Base-by-base conservation (phyloP, 257 asterid species). In the Sherardia arvensis region DNA sequence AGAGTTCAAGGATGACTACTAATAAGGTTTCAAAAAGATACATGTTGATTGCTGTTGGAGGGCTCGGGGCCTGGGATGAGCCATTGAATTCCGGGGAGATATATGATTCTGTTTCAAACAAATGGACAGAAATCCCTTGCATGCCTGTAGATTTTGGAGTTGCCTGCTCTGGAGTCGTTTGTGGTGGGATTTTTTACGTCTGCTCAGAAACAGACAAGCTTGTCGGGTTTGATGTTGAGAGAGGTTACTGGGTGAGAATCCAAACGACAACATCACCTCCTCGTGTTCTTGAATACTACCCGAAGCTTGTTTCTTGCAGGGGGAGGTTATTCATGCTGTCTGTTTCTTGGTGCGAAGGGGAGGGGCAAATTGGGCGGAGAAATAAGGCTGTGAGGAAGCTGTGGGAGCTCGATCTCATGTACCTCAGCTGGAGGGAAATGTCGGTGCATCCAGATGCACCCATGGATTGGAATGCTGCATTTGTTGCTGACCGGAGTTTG, bases 271-370 rank as follows among this genome's bases (percentile, higher is more conserved):
- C 86, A 3, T 64, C 76, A 69, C 94, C 90, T 5, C 77, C 96
- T 45, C 96, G 97, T 0, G 96, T 93, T 64, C 95, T 87, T 8
- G 94, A 92, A 63, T 92, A 92, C 79, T 75, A 87, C 63, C 99
- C 99, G 1, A 87, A 87, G 68, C 85, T 92, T 4, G 69, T 85
- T 58, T 82, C 91, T 0, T 87, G 86, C 64, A 75, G 71, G 65
- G 78, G 73, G n/a, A 84, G 95, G n/a, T 63, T 87, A 3, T 81
- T 89, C 66, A 80, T 92, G 94, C 78, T 92, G 0, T 87, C 92
- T 0, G 96, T 93, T 47, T 90, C 95, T 33, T 93, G 97, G 99
- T 93, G 97, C 23, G 99, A 93, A 71, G 99, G 99, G 55, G 96
- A 85, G 8, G 97, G 97, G 4, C 87, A 84, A 70, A 90, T 93